phyloP scores from a whole-genome alignment of 768 basidiomycete genomes.

The Coprinopsis sp. region DNA sequence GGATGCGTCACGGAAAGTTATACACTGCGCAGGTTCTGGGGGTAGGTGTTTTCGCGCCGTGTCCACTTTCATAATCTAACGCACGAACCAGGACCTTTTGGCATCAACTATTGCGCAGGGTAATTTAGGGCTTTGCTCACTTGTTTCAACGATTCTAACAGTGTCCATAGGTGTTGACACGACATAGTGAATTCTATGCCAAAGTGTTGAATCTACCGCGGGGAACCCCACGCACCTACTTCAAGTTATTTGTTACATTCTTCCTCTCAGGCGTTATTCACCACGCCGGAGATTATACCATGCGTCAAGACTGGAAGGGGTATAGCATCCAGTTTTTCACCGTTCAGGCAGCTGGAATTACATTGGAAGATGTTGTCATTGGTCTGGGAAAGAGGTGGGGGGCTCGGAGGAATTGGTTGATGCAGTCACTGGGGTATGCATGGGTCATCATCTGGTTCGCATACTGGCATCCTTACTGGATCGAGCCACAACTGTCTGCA shows the following conservation, averaged over 20 bases:
- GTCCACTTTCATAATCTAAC: neutral
- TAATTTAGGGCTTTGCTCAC: conserved; percentile 10
- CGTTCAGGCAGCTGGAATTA: conserved; percentile 28
- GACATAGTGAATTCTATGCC: conserved; percentile 20
- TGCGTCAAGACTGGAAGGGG: conserved; percentile 11
- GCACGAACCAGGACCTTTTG: conserved; percentile 14
- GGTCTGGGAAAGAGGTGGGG: neutral
- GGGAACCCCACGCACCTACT: conserved; percentile 21
- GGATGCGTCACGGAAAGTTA: conserved; percentile 2
- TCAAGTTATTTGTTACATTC: conserved; percentile 33
- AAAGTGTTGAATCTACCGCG: conserved; percentile 22
- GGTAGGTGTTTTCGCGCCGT: neutral
- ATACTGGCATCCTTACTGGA: no score
- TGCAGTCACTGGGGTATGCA: no score
- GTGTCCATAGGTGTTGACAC: conserved; percentile 14
- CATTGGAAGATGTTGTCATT: conserved; percentile 28
- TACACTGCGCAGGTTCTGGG: conserved; percentile 8
- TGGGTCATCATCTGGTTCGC: no score
- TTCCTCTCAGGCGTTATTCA: conserved; percentile 31
- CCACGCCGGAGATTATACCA: conserved; percentile 26
- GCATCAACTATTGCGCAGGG: conserved; percentile 34
- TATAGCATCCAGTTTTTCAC: conserved; percentile 17
- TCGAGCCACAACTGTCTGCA: no score
- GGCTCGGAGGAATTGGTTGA: no score
- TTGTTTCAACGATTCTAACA: neutral